These are phyloP conservation scores for Phragmites australis DNA, from an alignment of 176 grass and related monocot species.

Conservation along the genomic window DNA sequence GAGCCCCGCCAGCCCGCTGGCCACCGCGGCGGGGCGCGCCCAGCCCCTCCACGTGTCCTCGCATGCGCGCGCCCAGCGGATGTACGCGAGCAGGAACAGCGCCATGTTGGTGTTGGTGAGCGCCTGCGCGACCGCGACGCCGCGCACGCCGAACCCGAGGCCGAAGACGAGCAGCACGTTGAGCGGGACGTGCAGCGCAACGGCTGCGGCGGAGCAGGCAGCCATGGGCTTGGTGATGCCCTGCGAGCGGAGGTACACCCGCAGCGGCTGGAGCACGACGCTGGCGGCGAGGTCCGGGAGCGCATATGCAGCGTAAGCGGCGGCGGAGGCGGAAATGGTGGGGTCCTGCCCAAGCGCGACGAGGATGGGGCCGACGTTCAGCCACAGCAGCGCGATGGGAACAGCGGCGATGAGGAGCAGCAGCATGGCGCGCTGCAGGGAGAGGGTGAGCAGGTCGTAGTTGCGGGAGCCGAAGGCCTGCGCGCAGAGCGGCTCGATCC, in stretches of 20 bases:
- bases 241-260: conserved; percentile 90
- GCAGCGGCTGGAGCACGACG: conserved; percentile 83
- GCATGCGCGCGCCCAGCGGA: conserved; percentile 60
- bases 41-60: conserved; percentile 72
- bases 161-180: conserved; percentile 73
- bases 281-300: conserved; percentile 78
- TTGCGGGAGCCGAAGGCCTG: conserved; percentile 90
- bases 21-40: conserved; percentile 43
- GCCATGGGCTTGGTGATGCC: conserved; percentile 93
- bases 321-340: conserved; percentile 70
- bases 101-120: conserved; percentile 98
- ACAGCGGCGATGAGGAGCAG: conserved; percentile 65
- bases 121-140: conserved; percentile 78
- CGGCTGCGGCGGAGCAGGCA: conserved; percentile 78
- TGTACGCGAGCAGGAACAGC: conserved; percentile 75
- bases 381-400: conserved; percentile 89
- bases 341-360: conserved; percentile 82
- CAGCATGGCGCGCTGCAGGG: conserved; percentile 76
- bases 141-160: conserved; percentile 73
- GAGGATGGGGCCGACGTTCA: conserved; percentile 81
- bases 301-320: conserved; percentile 69
- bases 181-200: conserved; percentile 82
- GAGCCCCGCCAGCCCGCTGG: conserved; percentile 52
- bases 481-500: conserved; percentile 80
- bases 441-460: conserved; percentile 76